Percentiles rank a stretch among this genome's conserved stretches.
phyloP scores from a whole-genome alignment of 2,329 filamentous ascomycete genomes.

The Xylariaceae sp. region DNA sequence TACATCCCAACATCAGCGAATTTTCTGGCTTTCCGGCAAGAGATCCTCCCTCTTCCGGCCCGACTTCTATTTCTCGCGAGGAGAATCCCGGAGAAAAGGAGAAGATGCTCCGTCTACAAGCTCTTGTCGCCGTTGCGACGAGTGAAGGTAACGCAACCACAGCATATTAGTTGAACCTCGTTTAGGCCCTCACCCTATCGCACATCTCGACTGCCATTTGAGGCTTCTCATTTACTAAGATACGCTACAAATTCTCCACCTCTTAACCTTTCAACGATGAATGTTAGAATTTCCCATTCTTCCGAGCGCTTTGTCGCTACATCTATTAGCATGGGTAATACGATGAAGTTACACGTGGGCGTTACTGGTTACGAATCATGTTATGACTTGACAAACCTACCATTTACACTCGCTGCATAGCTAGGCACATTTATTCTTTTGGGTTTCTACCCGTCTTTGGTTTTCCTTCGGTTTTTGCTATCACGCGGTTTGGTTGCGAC shows the following conservation, averaged over 20 bases:
- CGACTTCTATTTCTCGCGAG: slow-evolving; percentile 40
- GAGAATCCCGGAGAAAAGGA: slow-evolving; percentile 45
- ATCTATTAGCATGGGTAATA: slow-evolving; percentile 26
- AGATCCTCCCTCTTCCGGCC: slow-evolving; percentile 37
- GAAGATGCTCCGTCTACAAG: slow-evolving; percentile 63
- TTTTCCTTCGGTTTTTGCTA: background rate
- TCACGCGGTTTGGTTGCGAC: background rate
- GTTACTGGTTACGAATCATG: slow-evolving; percentile 32
- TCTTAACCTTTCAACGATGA: background rate
- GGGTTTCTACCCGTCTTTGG: slow-evolving; percentile 11
- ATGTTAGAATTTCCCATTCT: slow-evolving; percentile 16
- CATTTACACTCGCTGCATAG: slow-evolving; percentile 42
- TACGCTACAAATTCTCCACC: background rate
- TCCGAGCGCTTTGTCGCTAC: slow-evolving; percentile 24
- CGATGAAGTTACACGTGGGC: slow-evolving; percentile 33
- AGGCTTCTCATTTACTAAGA: slow-evolving; percentile 22
- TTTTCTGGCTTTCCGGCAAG: slow-evolving; percentile 58
- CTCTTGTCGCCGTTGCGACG: slow-evolving; percentile 69
- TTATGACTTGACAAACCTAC: slow-evolving; percentile 25
- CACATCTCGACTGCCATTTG: slow-evolving; percentile 7
- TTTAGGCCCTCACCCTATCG: too few species aligned
- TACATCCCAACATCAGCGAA: slow-evolving; percentile 61
- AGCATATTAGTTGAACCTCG: slow-evolving; percentile 38
- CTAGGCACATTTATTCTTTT: slow-evolving; percentile 15
- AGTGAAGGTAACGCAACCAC: slow-evolving; percentile 54